Conservation (phyloP, 495 filamentous ascomycete species). For the Aspergillus avenaceus region DNA sequence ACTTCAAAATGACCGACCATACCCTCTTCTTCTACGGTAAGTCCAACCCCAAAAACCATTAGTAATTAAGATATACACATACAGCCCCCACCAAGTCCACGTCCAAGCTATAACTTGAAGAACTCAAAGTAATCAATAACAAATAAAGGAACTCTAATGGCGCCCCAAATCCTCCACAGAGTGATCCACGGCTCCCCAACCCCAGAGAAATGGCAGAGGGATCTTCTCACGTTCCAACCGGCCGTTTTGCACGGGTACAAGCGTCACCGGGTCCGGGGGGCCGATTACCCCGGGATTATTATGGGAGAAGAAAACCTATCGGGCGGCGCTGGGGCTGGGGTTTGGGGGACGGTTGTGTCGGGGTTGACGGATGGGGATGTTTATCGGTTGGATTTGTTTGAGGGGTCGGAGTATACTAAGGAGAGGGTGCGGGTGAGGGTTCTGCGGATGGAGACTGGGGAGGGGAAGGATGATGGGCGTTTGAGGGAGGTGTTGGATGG, state of each 20-base stretch:
- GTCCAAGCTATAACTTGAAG: background rate
- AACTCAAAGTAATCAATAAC: background rate
- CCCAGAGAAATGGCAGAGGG: constrained; percentile 47
- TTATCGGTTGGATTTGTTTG: constrained; percentile 73
- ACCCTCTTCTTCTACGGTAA: constrained; percentile 58
- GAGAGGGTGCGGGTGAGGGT: constrained; percentile 55
- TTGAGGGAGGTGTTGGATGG: constrained; percentile 30
- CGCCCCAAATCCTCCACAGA: constrained; percentile 72
- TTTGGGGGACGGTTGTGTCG: constrained; percentile 73
- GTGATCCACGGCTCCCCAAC: constrained; percentile 65
- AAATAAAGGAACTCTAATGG: constrained; percentile 60
- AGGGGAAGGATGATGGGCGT: constrained; percentile 12
- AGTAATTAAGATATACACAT: constrained; percentile 23
- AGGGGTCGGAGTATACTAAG: constrained; percentile 71
- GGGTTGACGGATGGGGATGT: constrained; percentile 78
- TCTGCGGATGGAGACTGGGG: constrained; percentile 27
- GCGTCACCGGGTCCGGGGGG: constrained; percentile 61
- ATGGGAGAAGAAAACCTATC: constrained; percentile 15
- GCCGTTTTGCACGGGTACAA: constrained; percentile 71
- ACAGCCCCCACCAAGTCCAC: background rate
- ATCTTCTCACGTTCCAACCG: constrained; percentile 59
- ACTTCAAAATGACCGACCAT: constrained; percentile 34
- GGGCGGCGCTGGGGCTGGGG: constrained; percentile 43
- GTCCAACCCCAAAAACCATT: background rate
- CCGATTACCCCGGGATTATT: constrained; percentile 85